phyloP scores from a whole-genome alignment of 2,329 filamentous ascomycete genomes.

The Pseudopithomyces chartarum region DNA sequence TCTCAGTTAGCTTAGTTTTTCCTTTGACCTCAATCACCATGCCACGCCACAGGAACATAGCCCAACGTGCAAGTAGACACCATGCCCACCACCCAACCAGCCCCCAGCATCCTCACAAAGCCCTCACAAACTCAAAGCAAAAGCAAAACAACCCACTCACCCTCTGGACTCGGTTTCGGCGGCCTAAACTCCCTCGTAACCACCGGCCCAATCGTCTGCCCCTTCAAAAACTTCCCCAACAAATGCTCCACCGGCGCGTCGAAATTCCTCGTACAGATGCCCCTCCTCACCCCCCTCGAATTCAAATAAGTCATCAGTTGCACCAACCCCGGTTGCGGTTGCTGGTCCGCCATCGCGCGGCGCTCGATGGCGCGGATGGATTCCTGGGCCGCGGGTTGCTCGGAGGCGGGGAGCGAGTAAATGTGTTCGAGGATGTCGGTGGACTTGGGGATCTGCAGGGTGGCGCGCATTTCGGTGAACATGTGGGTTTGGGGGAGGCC shows the following conservation, averaged over 20 bases:
- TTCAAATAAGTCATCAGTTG: conserved; percentile 84
- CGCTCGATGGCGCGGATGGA: conserved; percentile 81
- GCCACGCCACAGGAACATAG: no score
- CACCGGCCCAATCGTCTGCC: conserved; percentile 71
- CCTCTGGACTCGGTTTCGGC: conserved; percentile 81
- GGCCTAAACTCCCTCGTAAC: conserved; percentile 82
- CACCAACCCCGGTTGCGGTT: conserved; percentile 79
- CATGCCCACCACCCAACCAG: no score
- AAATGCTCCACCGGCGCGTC: conserved; percentile 74
- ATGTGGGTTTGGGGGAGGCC: conserved; percentile 94
- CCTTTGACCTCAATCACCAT: no score
- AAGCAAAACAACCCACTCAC: no score
- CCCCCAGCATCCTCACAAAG: no score
- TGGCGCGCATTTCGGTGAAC: conserved; percentile 83
- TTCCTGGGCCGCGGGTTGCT: conserved; percentile 69
- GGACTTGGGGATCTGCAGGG: conserved; percentile 72
- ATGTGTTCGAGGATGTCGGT: conserved; percentile 91
- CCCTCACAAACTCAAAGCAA: no score
- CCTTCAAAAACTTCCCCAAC: conserved; percentile 72
- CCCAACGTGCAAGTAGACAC: no score
- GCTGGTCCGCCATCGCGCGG: conserved; percentile 76
- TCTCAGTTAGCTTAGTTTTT: no score
- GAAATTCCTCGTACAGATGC: conserved; percentile 94
- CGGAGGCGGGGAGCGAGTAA: conserved; percentile 68
- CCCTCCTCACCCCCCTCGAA: conserved; percentile 69